These are phyloP conservation scores for Tricholomella constricta DNA, from an alignment of 768 basidiomycete species.

Conservation along the genomic window DNA sequence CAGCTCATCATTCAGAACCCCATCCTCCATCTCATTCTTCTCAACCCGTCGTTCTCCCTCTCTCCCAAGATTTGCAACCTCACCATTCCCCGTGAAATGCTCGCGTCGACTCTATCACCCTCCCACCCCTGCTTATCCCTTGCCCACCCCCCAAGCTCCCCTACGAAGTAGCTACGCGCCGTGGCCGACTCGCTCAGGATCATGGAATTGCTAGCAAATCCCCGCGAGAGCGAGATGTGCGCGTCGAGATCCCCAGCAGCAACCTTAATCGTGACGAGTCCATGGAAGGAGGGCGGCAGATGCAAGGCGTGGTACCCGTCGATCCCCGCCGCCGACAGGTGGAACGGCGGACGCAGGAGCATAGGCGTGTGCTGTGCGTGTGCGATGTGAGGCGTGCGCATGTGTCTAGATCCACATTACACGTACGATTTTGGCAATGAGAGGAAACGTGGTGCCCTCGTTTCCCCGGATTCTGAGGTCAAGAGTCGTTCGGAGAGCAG, in stretches of 20 bases:
- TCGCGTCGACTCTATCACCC: slow-evolving; percentile 26
- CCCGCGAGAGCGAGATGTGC: slow-evolving; percentile 36
- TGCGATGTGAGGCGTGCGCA: not conserved
- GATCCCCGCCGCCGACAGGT: slow-evolving; percentile 29
- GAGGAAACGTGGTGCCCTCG: slow-evolving; percentile 27
- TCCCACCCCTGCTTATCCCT: slow-evolving; percentile 24
- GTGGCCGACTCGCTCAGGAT: slow-evolving; percentile 36
- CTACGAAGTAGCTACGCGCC: slow-evolving; percentile 36
- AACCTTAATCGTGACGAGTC: slow-evolving; percentile 38
- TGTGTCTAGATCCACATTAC: not conserved
- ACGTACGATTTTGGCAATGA: slow-evolving; percentile 42
- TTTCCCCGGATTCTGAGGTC: slow-evolving; percentile 31
- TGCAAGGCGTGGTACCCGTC: slow-evolving; percentile 36
- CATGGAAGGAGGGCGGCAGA: slow-evolving; percentile 45
- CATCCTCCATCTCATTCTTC: slow-evolving; percentile 21
- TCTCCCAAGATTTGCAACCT: slow-evolving; percentile 25
- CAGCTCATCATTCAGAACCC: not conserved
- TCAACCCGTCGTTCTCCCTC: slow-evolving; percentile 21
- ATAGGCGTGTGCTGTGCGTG: slow-evolving; percentile 36
- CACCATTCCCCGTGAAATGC: slow-evolving; percentile 23
- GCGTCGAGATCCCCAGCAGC: slow-evolving; percentile 38
- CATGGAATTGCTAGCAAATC: slow-evolving; percentile 26
- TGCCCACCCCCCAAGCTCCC: slow-evolving; percentile 27
- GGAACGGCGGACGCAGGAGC: slow-evolving; percentile 36
- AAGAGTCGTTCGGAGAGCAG: slow-evolving; percentile 28